Evolutionary conservation across 2,329 filamentous ascomycete genomes (phyloP), one percentile per base, ranked within the genome.

Genomic region (Orbilia brochopaga): DNA sequence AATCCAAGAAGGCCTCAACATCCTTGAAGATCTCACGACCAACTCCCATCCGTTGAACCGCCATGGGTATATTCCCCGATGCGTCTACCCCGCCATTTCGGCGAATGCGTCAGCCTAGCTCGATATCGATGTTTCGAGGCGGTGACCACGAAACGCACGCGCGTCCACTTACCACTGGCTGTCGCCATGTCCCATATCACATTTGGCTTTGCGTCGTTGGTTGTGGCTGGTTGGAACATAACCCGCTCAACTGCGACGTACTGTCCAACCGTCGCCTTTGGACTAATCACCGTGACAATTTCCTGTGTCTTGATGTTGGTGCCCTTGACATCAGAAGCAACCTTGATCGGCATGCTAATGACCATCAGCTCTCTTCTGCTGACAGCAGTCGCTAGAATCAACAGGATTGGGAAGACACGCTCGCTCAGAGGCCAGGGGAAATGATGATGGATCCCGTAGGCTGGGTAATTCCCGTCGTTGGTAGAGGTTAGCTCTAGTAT

Each of bases 181-280:
- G 66, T 72, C 37, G 66, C 66, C 66, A 72, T 72, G 23, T 51
- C 51, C 66, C 66, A 72, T n/a, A 64, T 17, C 15, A 56, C 55
- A 6, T 15, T 44, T 17, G 66, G 32, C 19, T 60, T 72, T 30
- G 17, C 40, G 23, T 19, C 57, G n/a, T 15, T 23, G 21, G 23
- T 27, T 8, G 50, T 11, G 10, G 56, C 27, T 17, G 50, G 48
- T 40, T 56, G 58, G 21, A 42, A 72, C 24, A 42, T 17, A 42
- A 72, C 66, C 35, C 50, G 54, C 54, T 72, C 66, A 8, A 72
- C 66, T 8, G 66, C 37, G 4, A 72, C 60, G 37, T 72, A 72
- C 24, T 56, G 66, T 5, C 66, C 66, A 1, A 72, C 32, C 3
- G 60, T 72, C 1, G 35, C 51, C 23, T 56, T 70, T 13, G 60